These are phyloP conservation scores for Malus sylvestris DNA, from an alignment of 306 rosid genomes.

Conservation along the genomic window DNA sequence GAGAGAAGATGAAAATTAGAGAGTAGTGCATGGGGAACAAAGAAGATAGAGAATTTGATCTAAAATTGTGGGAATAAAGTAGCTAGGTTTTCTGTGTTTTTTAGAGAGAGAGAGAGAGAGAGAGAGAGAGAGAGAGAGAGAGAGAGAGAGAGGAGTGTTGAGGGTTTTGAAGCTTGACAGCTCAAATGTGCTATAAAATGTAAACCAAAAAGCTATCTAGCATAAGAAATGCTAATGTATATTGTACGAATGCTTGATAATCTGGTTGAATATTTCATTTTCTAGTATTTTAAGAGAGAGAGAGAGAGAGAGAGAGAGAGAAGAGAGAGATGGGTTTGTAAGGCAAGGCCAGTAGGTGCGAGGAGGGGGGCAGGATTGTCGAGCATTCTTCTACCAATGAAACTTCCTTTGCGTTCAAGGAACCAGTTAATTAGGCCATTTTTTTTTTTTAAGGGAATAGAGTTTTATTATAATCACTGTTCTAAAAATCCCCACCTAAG, in stretches of 20 bases:
- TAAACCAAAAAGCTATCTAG: neutral
- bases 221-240: neutral
- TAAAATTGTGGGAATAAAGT: neutral
- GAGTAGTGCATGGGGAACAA: constrained; percentile 19
- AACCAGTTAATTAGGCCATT: constrained; percentile 19
- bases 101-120: neutral
- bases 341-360: constrained; percentile 44
- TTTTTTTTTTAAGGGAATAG: too few relatives aligned
- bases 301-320: neutral
- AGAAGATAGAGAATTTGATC: constrained; percentile 1
- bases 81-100: constrained; percentile 2
- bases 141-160: neutral
- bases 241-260: neutral
- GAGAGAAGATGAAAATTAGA: neutral
- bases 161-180: constrained; percentile 4
- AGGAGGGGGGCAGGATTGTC: constrained; percentile 54
- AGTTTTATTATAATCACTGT: too few relatives aligned
- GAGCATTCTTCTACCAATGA: constrained; percentile 77
- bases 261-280: neutral
- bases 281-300: neutral
- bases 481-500: too few relatives aligned
- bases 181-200: neutral
- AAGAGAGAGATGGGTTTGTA: neutral
- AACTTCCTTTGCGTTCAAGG: constrained; percentile 90
- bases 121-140: neutral